Percentiles rank a stretch among this genome's conserved stretches.
Conservation (phyloP, 495 filamentous ascomycete species). For the Cenococcum geophilum region DNA sequence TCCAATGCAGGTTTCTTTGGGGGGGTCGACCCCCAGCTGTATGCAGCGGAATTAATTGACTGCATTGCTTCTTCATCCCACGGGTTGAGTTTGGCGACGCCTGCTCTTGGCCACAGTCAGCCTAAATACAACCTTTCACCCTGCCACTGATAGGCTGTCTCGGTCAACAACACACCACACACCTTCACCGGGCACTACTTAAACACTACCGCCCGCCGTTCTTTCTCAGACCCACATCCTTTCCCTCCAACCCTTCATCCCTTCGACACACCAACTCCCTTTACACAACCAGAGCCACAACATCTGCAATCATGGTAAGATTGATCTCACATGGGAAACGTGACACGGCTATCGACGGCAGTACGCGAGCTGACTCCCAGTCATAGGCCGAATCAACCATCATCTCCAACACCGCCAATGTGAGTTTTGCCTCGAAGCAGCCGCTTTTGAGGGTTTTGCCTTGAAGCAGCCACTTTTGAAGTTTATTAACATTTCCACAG, state of each 20-base stretch:
- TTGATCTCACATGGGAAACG: conserved; percentile 5
- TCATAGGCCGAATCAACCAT: conserved; percentile 35
- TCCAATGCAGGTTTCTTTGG: background rate
- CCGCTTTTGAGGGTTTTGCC: too few relatives aligned
- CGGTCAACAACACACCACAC: background rate
- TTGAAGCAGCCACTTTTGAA: conserved; percentile 9
- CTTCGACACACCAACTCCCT: conserved; percentile 5
- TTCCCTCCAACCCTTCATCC: background rate
- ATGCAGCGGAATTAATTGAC: conserved; percentile 8
- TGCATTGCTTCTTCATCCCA: conserved; percentile 33
- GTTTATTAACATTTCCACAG: conserved; percentile 43
- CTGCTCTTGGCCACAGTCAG: conserved; percentile 17
- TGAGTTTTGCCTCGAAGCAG: conserved; percentile 25
- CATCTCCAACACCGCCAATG: conserved; percentile 41
- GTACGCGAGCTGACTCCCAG: conserved; percentile 5
- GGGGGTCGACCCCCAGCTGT: background rate
- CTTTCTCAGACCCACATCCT: conserved; percentile 3
- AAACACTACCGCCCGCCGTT: background rate
- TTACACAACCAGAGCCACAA: background rate
- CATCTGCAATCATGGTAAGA: conserved; percentile 26
- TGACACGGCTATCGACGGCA: background rate
- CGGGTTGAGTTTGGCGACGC: conserved; percentile 28
- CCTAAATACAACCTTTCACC: conserved; percentile 12
- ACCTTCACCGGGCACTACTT: conserved; percentile 1
- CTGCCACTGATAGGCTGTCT: conserved; percentile 22